Evolutionary conservation across 441 rosid genomes (phyloP), one percentile per base, ranked within the genome.

Genomic region (Eutrema salsugineum): DNA sequence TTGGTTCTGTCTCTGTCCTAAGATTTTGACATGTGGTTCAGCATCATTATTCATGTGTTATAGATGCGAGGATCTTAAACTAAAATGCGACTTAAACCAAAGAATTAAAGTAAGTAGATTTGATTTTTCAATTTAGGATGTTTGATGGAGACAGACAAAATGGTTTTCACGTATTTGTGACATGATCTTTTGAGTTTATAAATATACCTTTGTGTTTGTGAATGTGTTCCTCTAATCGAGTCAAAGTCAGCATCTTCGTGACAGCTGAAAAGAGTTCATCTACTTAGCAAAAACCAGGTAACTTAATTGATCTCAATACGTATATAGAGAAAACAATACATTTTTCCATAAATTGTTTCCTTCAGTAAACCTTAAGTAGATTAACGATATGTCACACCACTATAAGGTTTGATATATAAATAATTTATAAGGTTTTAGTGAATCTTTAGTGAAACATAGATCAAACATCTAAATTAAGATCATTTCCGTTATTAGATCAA

Each of bases 131-230:
- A 11, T 10, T 36, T 53, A 46, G 65, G 51, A 68, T 54, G 70
- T 28, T 68, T 14, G 70, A 75, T 62, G 51, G 65, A 61, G 78
- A 68, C 38, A n/a, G 36, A 28, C 5, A 12, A 53, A 50, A 68
- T 68, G 78, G 65, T 51, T 74, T 61, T 74, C 78, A 68, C 78
- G 74, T 68, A 51, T 2, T n/a, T 63, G 33, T 43, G 47, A 63
- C 70, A 8, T 51, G 4, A 59, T 59, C 50, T 8, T 35, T 48
- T 11, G 50, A 60, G 68, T 60, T 27, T 15, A 59, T 9, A 15
- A 20, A 27, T 33, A 5, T 10, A 44, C 35, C 46, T 68, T 43
- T 15, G 47, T 39, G 16, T 55, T n/a, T 20, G 51, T 50, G 16
- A 4, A 4, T 42, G 46, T 42, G 46, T 42, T 35, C 30, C 6